These are phyloP conservation scores for Uronychia binucleata DNA, from an alignment of 73 alveolate genomes.

Conservation along the genomic window DNA sequence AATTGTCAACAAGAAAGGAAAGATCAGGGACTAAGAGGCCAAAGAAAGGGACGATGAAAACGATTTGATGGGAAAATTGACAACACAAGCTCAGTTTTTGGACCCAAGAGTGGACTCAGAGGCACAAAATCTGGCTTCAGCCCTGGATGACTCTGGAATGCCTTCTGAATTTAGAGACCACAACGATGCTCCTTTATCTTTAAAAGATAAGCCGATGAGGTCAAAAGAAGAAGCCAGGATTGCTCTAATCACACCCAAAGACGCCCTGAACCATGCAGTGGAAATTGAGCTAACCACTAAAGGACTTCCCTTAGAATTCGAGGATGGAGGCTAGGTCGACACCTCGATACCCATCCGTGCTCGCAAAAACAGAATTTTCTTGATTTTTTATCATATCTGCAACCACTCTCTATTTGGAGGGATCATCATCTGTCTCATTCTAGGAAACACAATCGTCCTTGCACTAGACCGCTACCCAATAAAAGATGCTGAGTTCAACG, in stretches of 20 bases:
- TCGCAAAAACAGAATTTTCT: background rate
- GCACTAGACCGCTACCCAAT: slow-evolving; percentile 46
- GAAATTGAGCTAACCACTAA: background rate
- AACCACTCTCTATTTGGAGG: slow-evolving; percentile 7
- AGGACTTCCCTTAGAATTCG: background rate
- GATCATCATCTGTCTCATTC: slow-evolving; percentile 12
- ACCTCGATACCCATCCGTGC: background rate
- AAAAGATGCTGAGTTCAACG: background rate
- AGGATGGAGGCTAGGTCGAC: background rate
- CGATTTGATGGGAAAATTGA: background rate
- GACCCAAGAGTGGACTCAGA: background rate
- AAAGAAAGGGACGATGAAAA: background rate
- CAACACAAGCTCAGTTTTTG: background rate
- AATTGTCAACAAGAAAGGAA: background rate
- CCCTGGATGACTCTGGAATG: too few relatives aligned
- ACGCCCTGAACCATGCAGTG: background rate
- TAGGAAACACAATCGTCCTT: slow-evolving; percentile 37
- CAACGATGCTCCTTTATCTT: background rate
- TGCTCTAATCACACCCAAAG: background rate
- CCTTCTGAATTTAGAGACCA: background rate
- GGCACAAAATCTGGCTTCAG: too few relatives aligned
- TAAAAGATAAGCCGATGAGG: background rate
- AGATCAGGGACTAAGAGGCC: background rate
- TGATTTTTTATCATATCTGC: background rate
- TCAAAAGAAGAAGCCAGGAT: background rate